These are phyloP conservation scores for Naganishia sp. DNA, from an alignment of 1,284 basidiomycete species.

Conservation along the genomic window DNA sequence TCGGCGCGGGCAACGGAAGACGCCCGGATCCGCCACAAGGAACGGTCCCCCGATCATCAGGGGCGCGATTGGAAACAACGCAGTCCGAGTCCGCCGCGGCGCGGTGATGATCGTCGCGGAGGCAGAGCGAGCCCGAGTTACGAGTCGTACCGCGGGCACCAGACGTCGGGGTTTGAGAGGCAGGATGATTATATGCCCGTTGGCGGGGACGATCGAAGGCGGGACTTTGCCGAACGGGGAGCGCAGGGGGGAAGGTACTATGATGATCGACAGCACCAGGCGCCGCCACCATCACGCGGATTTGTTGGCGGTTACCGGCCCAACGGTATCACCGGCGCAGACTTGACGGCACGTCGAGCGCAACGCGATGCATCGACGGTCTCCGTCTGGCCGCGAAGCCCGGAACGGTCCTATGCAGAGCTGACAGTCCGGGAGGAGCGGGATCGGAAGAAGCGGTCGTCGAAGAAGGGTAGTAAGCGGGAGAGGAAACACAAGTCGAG, in stretches of 20 bases:
- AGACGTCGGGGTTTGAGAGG: slow-evolving; percentile 26
- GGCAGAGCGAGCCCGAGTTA: slow-evolving; percentile 29
- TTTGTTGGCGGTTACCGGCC: slow-evolving; percentile 17
- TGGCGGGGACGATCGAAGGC: background rate
- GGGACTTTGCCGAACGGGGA: slow-evolving; percentile 33
- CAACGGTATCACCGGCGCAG: slow-evolving; percentile 9
- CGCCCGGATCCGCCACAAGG: slow-evolving; percentile 17
- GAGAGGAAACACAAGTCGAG: slow-evolving; percentile 32
- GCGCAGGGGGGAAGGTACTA: slow-evolving; percentile 34
- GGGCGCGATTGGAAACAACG: slow-evolving; percentile 21
- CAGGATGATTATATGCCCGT: slow-evolving; percentile 29
- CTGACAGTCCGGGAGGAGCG: slow-evolving; percentile 35
- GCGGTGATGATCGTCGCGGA: background rate
- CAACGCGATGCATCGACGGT: slow-evolving; percentile 67
- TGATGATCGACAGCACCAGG: slow-evolving; percentile 5
- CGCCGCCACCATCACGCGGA: slow-evolving; percentile 22
- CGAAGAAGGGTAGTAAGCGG: slow-evolving; percentile 31
- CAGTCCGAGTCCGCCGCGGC: background rate
- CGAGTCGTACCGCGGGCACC: slow-evolving; percentile 31
- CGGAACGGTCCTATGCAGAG: slow-evolving; percentile 58
- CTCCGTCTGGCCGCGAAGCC: slow-evolving; percentile 82
- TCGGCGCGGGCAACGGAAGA: slow-evolving; percentile 28
- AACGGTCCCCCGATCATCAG: slow-evolving; percentile 5
- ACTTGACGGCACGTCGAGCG: slow-evolving; percentile 59
- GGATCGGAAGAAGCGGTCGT: background rate